A percentile compares a stretch with the other conserved stretches of the same genome.
Conservation (phyloP, 2,329 filamentous ascomycete species). For the Curvularia hawaiiensis region DNA sequence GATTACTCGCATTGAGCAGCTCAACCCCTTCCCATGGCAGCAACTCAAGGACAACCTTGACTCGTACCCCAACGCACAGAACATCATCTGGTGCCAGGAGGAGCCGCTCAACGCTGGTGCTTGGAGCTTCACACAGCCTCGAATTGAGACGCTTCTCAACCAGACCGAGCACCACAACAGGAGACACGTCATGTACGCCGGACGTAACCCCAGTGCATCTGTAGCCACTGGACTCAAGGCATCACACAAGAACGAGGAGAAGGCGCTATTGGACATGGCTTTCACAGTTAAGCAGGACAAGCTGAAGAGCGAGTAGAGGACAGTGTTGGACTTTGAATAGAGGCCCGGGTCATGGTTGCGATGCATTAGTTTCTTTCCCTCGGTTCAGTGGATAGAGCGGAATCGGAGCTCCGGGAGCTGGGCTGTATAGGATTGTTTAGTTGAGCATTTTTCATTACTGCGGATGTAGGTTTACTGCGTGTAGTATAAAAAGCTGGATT, state of each 20-base stretch:
- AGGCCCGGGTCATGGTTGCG: conserved; percentile 7
- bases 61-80: conserved; percentile 95
- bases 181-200: conserved; percentile 97
- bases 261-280: conserved; percentile 73
- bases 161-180: conserved; percentile 89
- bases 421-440: conserved; percentile 20
- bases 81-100: conserved; percentile 96
- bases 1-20: conserved; percentile 94
- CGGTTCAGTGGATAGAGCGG: conserved; percentile 2
- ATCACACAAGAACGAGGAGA: conserved; percentile 89
- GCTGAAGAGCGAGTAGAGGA: conserved; percentile 65
- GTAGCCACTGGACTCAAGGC: conserved; percentile 93
- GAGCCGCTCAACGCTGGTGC: conserved; percentile 97
- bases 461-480: conserved; percentile 39
- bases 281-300: conserved; percentile 68
- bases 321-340: background rate
- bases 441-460: conserved; percentile 31
- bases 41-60: conserved; percentile 97
- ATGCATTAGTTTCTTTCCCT: conserved; percentile 27
- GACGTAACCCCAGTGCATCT: conserved; percentile 88
- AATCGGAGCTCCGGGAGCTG: conserved; percentile 3
- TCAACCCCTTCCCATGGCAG: conserved; percentile 99
- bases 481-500: conserved; percentile 35
- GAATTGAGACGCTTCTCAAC: conserved; percentile 95
- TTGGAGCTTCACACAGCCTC: conserved; percentile 96